Evolutionary conservation across 345 rosid species (phyloP), one percentile per base, ranked within the genome.

Genomic region (Carallia pectinifolia): DNA sequence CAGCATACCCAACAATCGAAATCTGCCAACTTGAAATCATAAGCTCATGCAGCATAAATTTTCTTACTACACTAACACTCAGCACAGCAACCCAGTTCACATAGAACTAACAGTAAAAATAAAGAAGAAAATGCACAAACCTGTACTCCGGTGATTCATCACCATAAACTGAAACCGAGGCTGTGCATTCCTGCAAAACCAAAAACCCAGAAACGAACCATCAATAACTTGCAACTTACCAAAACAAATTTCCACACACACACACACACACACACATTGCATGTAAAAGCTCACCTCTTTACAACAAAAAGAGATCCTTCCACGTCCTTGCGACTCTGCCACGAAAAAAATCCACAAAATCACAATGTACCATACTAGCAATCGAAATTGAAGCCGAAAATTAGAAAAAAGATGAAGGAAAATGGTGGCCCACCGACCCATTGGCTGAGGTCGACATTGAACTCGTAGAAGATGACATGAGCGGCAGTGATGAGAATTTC

Each of bases 91-190:
- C 34, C 34, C 34, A 33, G 34, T 33, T 31, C 38, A 44, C 33
- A 58, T 37, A 12, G 47, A 50, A 19, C 37, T 29, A 48, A 7
- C 10, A 23, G 40, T 7, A 9, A 15, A 52, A 34, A 9, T 37
- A 29, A 62, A 9, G 68, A 29, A 31, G 64, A 36, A 12, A 53
- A 44, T 0, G 27, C 38, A 69, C 78, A 53, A 54, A 94, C 98
- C 96, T 61, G 96, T 90, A 67, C 86, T 91, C 8, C 96, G 89
- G 40, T 96, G 83, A 79, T 94, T 94, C 98, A 94, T 94, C 67
- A 94, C 98, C 58, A 94, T 80, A 71, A 94, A 94, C 84, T 94
- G 97, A 86, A 94, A 94, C 47, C 96, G 91, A 75, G 98, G 97
- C 67, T 90, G 93, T 27, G 89, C 72, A 62, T 84, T 94, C 86